Evolutionary conservation across 2,329 filamentous ascomycete species (phyloP).

Genomic region (Penicillium sp.): DNA sequence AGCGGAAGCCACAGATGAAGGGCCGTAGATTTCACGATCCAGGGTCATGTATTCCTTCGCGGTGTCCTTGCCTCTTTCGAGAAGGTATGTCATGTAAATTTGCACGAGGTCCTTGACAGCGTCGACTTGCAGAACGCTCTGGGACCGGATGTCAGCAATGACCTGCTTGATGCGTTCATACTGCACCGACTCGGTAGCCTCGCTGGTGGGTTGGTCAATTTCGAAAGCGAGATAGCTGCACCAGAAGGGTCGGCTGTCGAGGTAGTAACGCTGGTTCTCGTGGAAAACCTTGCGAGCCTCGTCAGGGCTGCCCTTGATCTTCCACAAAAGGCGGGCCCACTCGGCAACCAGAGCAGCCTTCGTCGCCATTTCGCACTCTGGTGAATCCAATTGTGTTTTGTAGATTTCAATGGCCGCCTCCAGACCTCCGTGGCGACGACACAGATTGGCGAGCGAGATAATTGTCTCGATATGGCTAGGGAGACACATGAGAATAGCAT

Average conservation of each 20-base stretch:
- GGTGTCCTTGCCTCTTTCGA: conserved; percentile 77
- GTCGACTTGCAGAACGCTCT: conserved; percentile 65
- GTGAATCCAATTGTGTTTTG: conserved; percentile 73
- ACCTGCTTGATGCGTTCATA: conserved; percentile 76
- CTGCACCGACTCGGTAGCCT: conserved; percentile 62
- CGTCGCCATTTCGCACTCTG: conserved; percentile 69
- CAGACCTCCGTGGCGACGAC: conserved; percentile 76
- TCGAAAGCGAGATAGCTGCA: conserved; percentile 85
- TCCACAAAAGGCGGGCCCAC: conserved; percentile 85
- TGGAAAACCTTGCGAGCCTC: conserved; percentile 81
- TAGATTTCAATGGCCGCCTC: conserved; percentile 82
- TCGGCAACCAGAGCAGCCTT: conserved; percentile 86
- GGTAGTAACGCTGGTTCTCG: conserved; percentile 78
- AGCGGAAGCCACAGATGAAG: conserved; percentile 38
- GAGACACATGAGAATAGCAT: conserved; percentile 70
- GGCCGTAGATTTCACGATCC: conserved; percentile 82
- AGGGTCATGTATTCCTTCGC: conserved; percentile 82
- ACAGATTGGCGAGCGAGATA: conserved; percentile 79
- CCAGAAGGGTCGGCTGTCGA: conserved; percentile 87
- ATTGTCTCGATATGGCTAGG: conserved; percentile 86
- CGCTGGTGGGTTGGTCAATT: conserved; percentile 71
- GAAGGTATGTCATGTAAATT: conserved; percentile 77
- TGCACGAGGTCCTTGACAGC: conserved; percentile 73
- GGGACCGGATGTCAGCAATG: conserved; percentile 69
- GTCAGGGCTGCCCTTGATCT: conserved; percentile 73